phyloP scores from a whole-genome alignment of 2,329 filamentous ascomycete species.

The Trichoderma brevicompactum region DNA sequence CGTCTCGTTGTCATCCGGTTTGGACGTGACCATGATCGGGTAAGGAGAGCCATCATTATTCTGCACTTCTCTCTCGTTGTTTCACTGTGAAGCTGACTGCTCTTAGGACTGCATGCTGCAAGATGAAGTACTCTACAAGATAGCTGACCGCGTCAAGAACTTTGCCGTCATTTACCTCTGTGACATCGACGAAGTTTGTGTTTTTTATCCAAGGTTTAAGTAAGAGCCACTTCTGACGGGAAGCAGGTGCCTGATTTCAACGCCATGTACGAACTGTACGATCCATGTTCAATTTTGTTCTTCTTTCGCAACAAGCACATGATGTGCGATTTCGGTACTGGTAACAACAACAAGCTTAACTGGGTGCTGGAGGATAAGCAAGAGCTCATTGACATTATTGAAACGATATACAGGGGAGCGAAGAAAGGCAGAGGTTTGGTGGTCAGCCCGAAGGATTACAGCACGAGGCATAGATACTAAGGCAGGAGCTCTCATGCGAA shows the following conservation, averaged over 20 bases:
- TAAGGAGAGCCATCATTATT: conserved; percentile 32
- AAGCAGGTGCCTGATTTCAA: conserved; percentile 50
- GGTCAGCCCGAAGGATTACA: conserved; percentile 80
- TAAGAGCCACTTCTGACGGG: not conserved
- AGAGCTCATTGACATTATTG: conserved; percentile 96
- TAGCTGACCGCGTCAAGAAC: conserved; percentile 92
- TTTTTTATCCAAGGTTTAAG: not conserved
- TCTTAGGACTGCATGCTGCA: conserved; percentile 72
- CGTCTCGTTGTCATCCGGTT: conserved; percentile 93
- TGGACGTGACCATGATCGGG: conserved; percentile 78
- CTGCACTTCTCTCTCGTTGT: no score
- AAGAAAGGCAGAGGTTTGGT: conserved; percentile 98
- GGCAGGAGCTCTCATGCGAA: conserved; percentile 18
- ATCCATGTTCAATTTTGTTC: conserved; percentile 93
- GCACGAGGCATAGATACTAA: conserved; percentile 29
- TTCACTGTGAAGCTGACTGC: conserved; percentile 57
- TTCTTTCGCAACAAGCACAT: conserved; percentile 99
- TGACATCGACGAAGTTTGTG: conserved; percentile 70
- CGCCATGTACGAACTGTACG: conserved; percentile 91
- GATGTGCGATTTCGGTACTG: conserved; percentile 97
- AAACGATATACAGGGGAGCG: conserved; percentile 96
- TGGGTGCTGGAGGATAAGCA: conserved; percentile 96
- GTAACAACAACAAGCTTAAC: conserved; percentile 98
- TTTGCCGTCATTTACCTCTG: conserved; percentile 92
- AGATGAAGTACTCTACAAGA: conserved; percentile 93